Evolutionary conservation across 495 filamentous ascomycete genomes (phyloP), one percentile per base, ranked within the genome.

Genomic region (Neurospora sp.): DNA sequence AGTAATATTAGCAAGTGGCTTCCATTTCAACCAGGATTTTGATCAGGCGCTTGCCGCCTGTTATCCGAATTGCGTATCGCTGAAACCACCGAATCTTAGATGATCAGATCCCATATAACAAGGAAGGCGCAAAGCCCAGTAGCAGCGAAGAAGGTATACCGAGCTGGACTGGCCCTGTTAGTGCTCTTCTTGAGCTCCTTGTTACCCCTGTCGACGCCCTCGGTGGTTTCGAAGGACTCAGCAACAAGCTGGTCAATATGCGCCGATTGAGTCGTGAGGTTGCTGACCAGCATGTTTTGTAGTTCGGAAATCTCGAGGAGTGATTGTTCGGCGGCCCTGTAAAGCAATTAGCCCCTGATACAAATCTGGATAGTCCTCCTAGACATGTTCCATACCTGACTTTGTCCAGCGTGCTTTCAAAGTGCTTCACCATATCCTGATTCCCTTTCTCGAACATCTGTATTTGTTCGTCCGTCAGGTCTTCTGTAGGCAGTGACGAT

Each of bases 371-470:
- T n/a, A n/a, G 12, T 31, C 53, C 5, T 16, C 27, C 53, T 1
- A 35, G 20, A 39, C 35, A 40, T 61, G 65, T 3, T 35, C 39
- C 90, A 73, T 86, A 96, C 93, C 90, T 92, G 73, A 98, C 93
- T 87, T 98, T 95, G 78, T 95, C 91, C 78, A 98, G 83, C 0
- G 91, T 93, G 81, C 92, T 92, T 80, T 98, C 92, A 80, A 95
- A 97, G 81, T 97, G 92, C 81, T 89, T 91, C 70, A 98, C 82
- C 92, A 99, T 93, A 71, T 92, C 87, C 78, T 93, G 90, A 80
- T 99, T 98, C 80, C 98, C 94, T 81, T 92, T 88, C 45, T 93
- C 94, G 82, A 99, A 98, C 75, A 98, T 85, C 80, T 97, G 95
- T 71, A 94, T 80, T 80, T 98, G 94, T 74, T 97, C 93, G 68